A percentile compares a stretch with the other conserved stretches of the same genome.
Evolutionary conservation across 495 filamentous ascomycete genomes (phyloP).

Genomic region (Poronia punctata): DNA sequence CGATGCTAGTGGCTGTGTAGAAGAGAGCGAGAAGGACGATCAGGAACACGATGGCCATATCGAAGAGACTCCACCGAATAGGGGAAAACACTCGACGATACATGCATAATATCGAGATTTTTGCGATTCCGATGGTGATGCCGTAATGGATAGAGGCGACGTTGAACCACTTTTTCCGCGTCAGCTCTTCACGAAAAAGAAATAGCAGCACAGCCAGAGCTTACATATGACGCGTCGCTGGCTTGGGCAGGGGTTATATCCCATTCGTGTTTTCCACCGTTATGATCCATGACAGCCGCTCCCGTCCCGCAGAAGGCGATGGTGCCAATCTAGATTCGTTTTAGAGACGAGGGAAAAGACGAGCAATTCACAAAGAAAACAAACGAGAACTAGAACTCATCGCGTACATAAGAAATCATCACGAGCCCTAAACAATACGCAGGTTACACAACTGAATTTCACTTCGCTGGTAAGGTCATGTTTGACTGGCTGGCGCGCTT

Average conservation of each 20-base stretch:
- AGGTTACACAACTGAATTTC: no score
- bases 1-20: not conserved
- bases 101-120: conserved; percentile 33
- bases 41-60: conserved; percentile 25
- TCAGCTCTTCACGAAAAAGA: not conserved
- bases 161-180: conserved; percentile 28
- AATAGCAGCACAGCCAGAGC: conserved; percentile 1
- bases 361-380: not conserved
- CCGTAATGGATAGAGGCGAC: conserved; percentile 29
- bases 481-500: not conserved
- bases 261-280: conserved; percentile 30
- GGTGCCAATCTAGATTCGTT: conserved; percentile 6
- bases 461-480: not conserved
- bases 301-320: conserved; percentile 14
- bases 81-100: conserved; percentile 36
- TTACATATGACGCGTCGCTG: conserved; percentile 17
- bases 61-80: conserved; percentile 19
- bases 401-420: no score
- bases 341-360: not conserved
- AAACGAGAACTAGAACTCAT: not conserved
- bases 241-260: conserved; percentile 22
- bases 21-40: conserved; percentile 3
- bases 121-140: conserved; percentile 30
- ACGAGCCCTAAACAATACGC: no score
- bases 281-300: conserved; percentile 19